Conservation (phyloP, 768 basidiomycete species). For the Trametes coccinea region DNA sequence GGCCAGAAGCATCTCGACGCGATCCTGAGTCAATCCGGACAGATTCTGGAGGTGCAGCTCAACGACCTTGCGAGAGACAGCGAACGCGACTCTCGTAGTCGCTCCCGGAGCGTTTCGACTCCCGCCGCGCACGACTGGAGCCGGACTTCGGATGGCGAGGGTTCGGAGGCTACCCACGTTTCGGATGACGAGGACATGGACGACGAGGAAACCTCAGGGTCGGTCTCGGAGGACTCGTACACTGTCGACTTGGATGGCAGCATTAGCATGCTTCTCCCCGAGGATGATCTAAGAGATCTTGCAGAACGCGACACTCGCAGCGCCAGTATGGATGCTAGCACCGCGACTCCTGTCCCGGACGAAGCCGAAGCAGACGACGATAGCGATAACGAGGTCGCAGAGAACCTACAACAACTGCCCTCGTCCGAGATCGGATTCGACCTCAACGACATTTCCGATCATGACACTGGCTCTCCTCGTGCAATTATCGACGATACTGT, state of each 20-base stretch:
- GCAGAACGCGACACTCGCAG: background rate
- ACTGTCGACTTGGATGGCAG: conserved; percentile 4
- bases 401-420: background rate
- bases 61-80: conserved; percentile 49
- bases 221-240: background rate
- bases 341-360: background rate
- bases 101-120: conserved; percentile 47
- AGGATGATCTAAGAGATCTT: background rate
- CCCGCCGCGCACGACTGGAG: conserved; percentile 22
- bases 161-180: conserved; percentile 29
- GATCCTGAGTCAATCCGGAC: conserved; percentile 86
- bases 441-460: background rate
- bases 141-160: conserved; percentile 33
- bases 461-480: background rate
- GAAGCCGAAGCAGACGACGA: background rate
- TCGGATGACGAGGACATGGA: conserved; percentile 34
- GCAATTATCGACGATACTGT: background rate
- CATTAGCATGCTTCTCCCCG: conserved; percentile 14
- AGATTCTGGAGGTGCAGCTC: conserved; percentile 83
- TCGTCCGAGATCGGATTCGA: background rate
- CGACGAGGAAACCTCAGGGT: conserved; percentile 27
- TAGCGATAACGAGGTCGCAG: background rate
- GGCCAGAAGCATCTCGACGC: conserved; percentile 89
- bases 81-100: conserved; percentile 47
- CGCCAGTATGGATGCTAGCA: background rate